Percentiles rank a stretch among this genome's conserved stretches.
phyloP scores from a whole-genome alignment of 2,329 filamentous ascomycete genomes.

The Claviceps pazoutovae region DNA sequence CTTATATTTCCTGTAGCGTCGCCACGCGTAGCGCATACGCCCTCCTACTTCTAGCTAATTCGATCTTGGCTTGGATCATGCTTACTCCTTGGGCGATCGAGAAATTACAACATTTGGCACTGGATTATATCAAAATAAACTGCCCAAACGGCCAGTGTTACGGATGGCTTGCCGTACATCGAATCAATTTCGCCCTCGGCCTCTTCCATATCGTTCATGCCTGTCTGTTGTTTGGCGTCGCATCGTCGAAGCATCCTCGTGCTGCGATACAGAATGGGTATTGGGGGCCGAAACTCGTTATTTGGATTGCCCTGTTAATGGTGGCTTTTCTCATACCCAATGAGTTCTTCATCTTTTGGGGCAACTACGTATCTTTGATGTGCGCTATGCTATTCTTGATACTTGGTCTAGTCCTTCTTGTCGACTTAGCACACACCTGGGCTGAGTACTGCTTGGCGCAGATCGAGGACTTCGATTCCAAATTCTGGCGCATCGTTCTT shows the following conservation, averaged over 20 bases:
- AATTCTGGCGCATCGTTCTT: constrained; percentile 69
- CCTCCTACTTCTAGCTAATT: constrained; percentile 88
- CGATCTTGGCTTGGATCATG: constrained; percentile 96
- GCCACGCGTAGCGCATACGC: constrained; percentile 95
- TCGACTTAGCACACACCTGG: constrained; percentile 93
- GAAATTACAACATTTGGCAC: constrained; percentile 78
- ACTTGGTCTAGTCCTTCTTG: constrained; percentile 78
- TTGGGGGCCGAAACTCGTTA: constrained; percentile 91
- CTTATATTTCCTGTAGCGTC: constrained; percentile 42
- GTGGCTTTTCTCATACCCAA: constrained; percentile 94
- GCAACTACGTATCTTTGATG: constrained; percentile 79
- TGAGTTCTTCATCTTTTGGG: constrained; percentile 87
- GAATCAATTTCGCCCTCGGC: constrained; percentile 94
- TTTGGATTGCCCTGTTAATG: constrained; percentile 77
- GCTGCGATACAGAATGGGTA: constrained; percentile 93
- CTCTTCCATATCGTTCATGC: constrained; percentile 85
- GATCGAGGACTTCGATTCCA: constrained; percentile 80
- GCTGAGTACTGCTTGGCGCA: constrained; percentile 90
- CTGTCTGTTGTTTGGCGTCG: constrained; percentile 71
- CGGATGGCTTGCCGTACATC: constrained; percentile 90
- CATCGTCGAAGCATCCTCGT: constrained; percentile 72
- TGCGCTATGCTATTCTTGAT: constrained; percentile 89
- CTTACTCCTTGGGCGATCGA: constrained; percentile 97
- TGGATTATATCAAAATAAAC: constrained; percentile 92
- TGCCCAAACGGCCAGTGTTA: constrained; percentile 85